Evolutionary conservation across 2,329 filamentous ascomycete species (phyloP).

Genomic region (Penicillium digitatum): DNA sequence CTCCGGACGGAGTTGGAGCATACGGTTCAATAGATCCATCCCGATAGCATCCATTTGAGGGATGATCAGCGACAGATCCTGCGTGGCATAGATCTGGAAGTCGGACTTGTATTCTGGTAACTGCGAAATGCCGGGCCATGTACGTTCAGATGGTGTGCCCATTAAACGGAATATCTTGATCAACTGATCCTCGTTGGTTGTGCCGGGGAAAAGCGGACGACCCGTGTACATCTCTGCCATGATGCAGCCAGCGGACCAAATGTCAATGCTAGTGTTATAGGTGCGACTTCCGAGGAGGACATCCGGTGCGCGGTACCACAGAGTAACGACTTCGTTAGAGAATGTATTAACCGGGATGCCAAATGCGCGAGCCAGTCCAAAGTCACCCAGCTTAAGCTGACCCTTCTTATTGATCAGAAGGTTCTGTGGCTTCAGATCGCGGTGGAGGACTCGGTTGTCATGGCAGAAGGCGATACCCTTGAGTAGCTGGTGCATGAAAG

Average conservation of each 20-base stretch:
- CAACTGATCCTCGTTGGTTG: slow-evolving; percentile 96
- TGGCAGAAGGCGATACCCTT: slow-evolving; percentile 97
- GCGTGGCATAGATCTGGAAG: slow-evolving; percentile 90
- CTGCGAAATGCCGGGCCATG: slow-evolving; percentile 91
- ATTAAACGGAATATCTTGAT: slow-evolving; percentile 97
- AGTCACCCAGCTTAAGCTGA: slow-evolving; percentile 87
- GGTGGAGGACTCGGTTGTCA: slow-evolving; percentile 91
- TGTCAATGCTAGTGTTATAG: slow-evolving; percentile 99
- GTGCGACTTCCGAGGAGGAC: slow-evolving; percentile 90
- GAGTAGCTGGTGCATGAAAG: slow-evolving; percentile 97
- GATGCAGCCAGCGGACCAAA: slow-evolving; percentile 98
- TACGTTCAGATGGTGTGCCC: slow-evolving; percentile 92
- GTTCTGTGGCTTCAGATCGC: slow-evolving; percentile 94
- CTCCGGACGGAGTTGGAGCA: slow-evolving; percentile 91
- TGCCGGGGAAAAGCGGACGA: slow-evolving; percentile 90
- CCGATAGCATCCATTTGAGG: slow-evolving; percentile 85
- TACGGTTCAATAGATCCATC: slow-evolving; percentile 79
- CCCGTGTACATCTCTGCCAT: slow-evolving; percentile 99
- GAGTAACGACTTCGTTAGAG: slow-evolving; percentile 93
- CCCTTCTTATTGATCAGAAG: slow-evolving; percentile 91
- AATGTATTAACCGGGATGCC: slow-evolving; percentile 98
- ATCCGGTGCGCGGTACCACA: slow-evolving; percentile 97
- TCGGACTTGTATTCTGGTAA: slow-evolving; percentile 97
- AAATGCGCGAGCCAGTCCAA: slow-evolving; percentile 88
- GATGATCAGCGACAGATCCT: slow-evolving; percentile 80